Base-by-base conservation (phyloP, 2,329 filamentous ascomycete genomes). In the Diaporthe citri region DNA sequence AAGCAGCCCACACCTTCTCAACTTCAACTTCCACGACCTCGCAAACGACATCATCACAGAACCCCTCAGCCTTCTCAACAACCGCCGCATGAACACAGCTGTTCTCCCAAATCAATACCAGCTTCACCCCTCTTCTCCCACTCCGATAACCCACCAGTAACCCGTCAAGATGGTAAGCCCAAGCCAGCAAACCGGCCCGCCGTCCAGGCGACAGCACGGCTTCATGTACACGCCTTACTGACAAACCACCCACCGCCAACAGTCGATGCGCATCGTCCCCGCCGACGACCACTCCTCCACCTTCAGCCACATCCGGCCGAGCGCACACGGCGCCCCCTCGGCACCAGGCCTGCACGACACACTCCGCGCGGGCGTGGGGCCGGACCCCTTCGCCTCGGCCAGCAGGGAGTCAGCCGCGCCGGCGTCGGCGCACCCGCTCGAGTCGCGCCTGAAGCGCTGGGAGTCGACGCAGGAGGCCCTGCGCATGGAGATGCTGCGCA, bases 271-370 rank as follows among this genome's bases (percentile, higher is more conserved):
- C 87, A 94, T 99, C 86, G 91, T 95, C 79, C 97, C 97, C 82
- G 84, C 91, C 76, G 85, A 92, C 80, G 82, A 87, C 79, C 91
- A 96, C 88, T 85, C 91, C 80, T 90, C 88, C 79, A 89, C 90
- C 82, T 93, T 91, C 86, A 89, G 88, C 81, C 93, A 94, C 87
- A 86, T 88, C 79, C 73, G 78, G 71, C 80, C 88, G 74, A 84
- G 89, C 82, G 90, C 89, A 78, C 89, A 90, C 80, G 91, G 90
- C 73, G 97, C 97, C 5, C 97, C 97, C 79, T 98, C 96, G 1
- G 96, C 95, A 22, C 96, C 96, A 0, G 96, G 96, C 79, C 89
- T 98, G 78, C 96, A 97, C 89, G 97, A 98, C 88, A 96, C 94
- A 25, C 93, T 99, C 80, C 96, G 97, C 82, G 88, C 93, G 77